Percentiles rank a stretch among this genome's conserved stretches.
These are phyloP conservation scores for Henningerozyma blattae DNA, from an alignment of 805 yeast species.

Conservation along the genomic window DNA sequence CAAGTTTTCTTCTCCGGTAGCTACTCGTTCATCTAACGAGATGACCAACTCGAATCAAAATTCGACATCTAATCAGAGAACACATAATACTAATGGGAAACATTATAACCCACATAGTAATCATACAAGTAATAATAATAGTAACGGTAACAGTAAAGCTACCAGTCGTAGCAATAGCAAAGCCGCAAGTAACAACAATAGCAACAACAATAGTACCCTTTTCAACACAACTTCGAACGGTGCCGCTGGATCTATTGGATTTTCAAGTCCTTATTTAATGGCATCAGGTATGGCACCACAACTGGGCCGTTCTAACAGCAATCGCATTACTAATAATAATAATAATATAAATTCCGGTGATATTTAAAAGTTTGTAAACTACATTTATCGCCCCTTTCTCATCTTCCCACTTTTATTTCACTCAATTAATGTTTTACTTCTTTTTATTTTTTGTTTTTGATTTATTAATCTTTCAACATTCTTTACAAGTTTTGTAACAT, in stretches of 20 bases:
- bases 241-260: conserved; percentile 30
- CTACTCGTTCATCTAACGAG: neutral
- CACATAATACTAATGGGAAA: too few relatives aligned
- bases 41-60: neutral
- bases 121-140: too few relatives aligned
- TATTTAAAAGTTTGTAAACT: too few relatives aligned
- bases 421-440: too few relatives aligned
- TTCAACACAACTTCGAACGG: neutral
- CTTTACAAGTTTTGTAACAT: too few relatives aligned
- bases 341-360: too few relatives aligned
- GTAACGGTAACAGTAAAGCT: neutral
- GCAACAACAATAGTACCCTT: neutral
- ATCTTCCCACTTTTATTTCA: too few relatives aligned
- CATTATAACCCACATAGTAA: too few relatives aligned
- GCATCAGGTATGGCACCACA: conserved; percentile 55
- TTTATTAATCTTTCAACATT: too few relatives aligned
- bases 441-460: too few relatives aligned
- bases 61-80: neutral
- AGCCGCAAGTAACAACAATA: neutral
- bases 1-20: neutral
- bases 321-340: too few relatives aligned
- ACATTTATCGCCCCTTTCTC: too few relatives aligned
- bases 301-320: conserved; percentile 8
- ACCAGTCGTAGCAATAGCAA: neutral
- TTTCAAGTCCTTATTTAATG: conserved; percentile 56